These are phyloP conservation scores for Trichoderma guizhouense DNA, from an alignment of 2,329 filamentous ascomycete genomes.

Conservation along the genomic window DNA sequence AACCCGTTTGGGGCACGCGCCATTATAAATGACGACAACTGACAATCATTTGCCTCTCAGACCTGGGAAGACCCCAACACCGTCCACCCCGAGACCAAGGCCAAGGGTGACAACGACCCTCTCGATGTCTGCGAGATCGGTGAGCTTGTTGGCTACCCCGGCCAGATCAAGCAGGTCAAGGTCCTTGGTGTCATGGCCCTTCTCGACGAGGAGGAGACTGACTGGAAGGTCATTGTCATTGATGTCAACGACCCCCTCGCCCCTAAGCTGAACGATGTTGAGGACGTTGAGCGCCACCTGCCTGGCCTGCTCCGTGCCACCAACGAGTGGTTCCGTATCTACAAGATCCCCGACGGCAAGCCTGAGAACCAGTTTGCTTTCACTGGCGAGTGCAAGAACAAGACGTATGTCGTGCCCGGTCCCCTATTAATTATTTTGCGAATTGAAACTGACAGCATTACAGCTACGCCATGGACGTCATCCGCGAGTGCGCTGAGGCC, in stretches of 20 bases:
- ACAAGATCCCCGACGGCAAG: constrained; percentile 99
- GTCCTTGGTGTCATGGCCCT: constrained; percentile 98
- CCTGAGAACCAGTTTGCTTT: constrained; percentile 99
- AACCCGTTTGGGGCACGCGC: constrained; percentile 17
- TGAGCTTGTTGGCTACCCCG: constrained; percentile 92
- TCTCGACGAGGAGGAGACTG: constrained; percentile 98
- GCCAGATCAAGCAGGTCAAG: constrained; percentile 99
- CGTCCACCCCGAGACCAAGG: constrained; percentile 97
- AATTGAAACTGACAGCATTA: constrained; percentile 9
- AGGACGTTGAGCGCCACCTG: constrained; percentile 98
- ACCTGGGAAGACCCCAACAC: constrained; percentile 99
- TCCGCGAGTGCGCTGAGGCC: constrained; percentile 92
- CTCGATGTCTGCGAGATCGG: constrained; percentile 99
- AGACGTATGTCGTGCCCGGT: constrained; percentile 59
- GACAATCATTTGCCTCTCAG: constrained; percentile 44
- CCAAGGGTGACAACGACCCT: constrained; percentile 98
- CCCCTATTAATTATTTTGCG: not conserved
- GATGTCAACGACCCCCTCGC: constrained; percentile 97
- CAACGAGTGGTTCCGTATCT: constrained; percentile 99
- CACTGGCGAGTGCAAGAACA: constrained; percentile 99
- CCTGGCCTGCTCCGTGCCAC: constrained; percentile 94
- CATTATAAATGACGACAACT: not conserved
- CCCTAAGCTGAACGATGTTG: constrained; percentile 93
- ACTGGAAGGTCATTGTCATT: constrained; percentile 99
- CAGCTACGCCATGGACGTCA: constrained; percentile 89